A percentile compares a stretch with the other conserved stretches of the same genome.
These are phyloP conservation scores for Wickerhamomyces subpelliculosus DNA, from an alignment of 805 yeast species.

Conservation along the genomic window DNA sequence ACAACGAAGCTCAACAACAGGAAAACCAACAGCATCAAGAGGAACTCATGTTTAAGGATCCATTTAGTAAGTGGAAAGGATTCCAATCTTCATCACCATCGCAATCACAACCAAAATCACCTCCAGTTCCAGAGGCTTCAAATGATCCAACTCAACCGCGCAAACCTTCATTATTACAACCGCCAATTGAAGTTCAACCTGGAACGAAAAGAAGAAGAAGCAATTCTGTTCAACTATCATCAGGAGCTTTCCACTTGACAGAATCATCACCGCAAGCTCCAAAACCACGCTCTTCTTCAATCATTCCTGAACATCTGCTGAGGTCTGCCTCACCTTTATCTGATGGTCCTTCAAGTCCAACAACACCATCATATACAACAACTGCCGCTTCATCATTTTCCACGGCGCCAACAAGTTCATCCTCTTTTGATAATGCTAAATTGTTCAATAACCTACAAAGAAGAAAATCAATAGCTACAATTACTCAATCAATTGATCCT, in stretches of 20 bases:
- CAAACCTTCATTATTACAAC: too few relatives aligned
- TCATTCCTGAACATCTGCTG: too few relatives aligned
- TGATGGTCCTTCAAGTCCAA: background rate
- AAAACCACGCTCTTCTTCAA: background rate
- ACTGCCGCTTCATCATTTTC: conserved; percentile 2
- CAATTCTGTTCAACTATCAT: background rate
- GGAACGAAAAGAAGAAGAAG: background rate
- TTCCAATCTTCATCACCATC: conserved; percentile 11
- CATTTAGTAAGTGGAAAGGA: conserved; percentile 20
- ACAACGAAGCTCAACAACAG: conserved; percentile 6
- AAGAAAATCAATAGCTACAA: conserved; percentile 10
- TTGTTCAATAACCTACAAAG: background rate
- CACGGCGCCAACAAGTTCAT: background rate
- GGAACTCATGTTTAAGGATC: too few relatives aligned
- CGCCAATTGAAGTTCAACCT: conserved; percentile 3
- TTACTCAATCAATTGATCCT: conserved; percentile 4
- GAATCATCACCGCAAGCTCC: conserved; percentile 4
- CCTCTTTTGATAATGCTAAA: background rate
- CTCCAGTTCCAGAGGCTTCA: too few relatives aligned
- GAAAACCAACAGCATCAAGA: too few relatives aligned
- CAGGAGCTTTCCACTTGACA: background rate
- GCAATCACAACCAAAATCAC: too few relatives aligned
- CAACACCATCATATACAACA: background rate
- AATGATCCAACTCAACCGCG: too few relatives aligned
- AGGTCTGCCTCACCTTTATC: background rate